Evolutionary conservation across 352 stramenopile genomes (phyloP), one percentile per base, ranked within the genome.

Genomic region (Phytophthora nicotianae): DNA sequence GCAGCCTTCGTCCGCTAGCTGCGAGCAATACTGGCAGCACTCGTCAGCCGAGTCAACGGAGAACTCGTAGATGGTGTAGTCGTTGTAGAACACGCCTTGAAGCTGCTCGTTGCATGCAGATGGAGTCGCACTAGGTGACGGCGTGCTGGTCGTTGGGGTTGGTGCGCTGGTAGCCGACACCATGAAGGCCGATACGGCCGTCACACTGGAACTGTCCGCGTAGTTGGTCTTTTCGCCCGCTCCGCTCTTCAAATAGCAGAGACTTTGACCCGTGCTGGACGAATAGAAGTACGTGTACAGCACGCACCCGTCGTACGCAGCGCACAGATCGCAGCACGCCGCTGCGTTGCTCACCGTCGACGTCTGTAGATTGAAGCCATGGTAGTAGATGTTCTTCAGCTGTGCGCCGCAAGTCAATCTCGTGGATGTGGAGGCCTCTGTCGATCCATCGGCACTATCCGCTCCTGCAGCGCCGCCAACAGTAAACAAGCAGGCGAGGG

Each of bases 251-350:
- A 77, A 32, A 52, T 75, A 77, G 45, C 70, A 77, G 26, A 62
- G 40, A 33, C 59, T 62, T 14, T 68, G 54, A 13, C 65, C 65
- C 10, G 65, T 62, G 20, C 64, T 77, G 58, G 43, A 42, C 17
- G 56, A 62, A 27, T 73, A 70, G 56, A 81, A 67, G 48, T 73
- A 81, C 41, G 72, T 82, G 70, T 81, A 84, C 33, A 75, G 27
- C 54, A 74, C 71, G 45, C 75, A 82, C 13, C 70, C 75, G 3
- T 24, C 11, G 19, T 70, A 76, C 3, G 27, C 45, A 35, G 60
- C 23, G 26, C 70, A 79, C 37, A 74, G 52, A 20, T 53, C 38
- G 27, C 77, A 86, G 48, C 77, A 86, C 26, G 69, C 58, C 5
- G 45, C 61, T 5, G 64, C 47, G 21, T 55, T 33, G 32, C 45